phyloP scores from a whole-genome alignment of 139 green algal genomes.

The Chlamydomonas incerta region DNA sequence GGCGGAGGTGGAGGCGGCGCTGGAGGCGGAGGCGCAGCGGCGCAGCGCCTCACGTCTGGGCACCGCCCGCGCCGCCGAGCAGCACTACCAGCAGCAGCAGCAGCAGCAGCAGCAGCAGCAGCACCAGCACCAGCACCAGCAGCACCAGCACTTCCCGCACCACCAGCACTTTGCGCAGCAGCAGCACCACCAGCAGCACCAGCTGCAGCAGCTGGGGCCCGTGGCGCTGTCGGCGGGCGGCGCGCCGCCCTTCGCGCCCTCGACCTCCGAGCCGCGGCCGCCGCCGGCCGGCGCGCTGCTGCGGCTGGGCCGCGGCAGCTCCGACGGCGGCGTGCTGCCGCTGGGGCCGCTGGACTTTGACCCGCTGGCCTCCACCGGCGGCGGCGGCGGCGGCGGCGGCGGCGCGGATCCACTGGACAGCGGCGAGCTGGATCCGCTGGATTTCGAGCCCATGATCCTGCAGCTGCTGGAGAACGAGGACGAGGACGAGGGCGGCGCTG shows the following conservation, averaged over 20 bases:
- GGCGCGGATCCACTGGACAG: background rate
- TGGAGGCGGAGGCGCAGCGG: background rate
- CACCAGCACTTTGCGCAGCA: background rate
- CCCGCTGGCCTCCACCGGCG: background rate
- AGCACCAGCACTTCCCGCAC: background rate
- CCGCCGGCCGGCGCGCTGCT: too few species aligned
- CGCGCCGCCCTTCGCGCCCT: too few species aligned
- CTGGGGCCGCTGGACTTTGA: background rate
- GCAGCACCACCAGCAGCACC: background rate
- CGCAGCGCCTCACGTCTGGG: background rate
- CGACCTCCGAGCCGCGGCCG: too few species aligned
- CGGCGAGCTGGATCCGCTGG: conserved; percentile 14
- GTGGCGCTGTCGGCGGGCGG: too few species aligned
- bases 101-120: background rate
- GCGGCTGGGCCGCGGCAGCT: too few species aligned
- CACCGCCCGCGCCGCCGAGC: too few species aligned
- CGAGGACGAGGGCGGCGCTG: background rate
- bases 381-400: too few species aligned
- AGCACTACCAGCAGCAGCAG: background rate
- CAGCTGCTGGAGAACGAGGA: conserved; percentile 43
- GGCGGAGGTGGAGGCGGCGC: too few species aligned
- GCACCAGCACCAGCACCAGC: background rate
- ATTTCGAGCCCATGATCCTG: conserved; percentile 39
- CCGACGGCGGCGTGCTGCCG: too few species aligned
- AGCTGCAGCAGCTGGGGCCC: too few species aligned